phyloP scores from a whole-genome alignment of 306 rosid genomes.

The Lagenaria siceraria region DNA sequence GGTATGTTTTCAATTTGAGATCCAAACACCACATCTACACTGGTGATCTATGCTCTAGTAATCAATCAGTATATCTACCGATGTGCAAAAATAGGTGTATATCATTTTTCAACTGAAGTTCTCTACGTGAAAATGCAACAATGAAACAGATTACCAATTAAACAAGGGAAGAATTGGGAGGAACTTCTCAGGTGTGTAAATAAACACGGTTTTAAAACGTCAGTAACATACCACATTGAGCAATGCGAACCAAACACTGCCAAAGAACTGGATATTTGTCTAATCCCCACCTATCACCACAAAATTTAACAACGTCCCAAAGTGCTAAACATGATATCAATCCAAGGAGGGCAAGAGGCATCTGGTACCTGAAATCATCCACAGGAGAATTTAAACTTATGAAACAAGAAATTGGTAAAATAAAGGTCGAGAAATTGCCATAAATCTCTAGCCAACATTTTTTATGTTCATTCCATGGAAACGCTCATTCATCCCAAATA shows the following conservation, averaged over 20 bases:
- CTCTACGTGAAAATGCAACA: not conserved
- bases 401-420: not conserved
- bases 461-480: not conserved
- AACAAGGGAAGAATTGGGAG: not conserved
- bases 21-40: not conserved
- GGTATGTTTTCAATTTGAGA: not conserved
- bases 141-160: not conserved
- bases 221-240: conserved; percentile 57
- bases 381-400: not conserved
- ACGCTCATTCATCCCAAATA: not conserved
- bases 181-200: not conserved
- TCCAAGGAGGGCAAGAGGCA: conserved; percentile 81
- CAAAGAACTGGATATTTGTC: conserved; percentile 46
- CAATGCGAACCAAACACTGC: conserved; percentile 51
- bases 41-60: not conserved
- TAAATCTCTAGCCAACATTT: not conserved
- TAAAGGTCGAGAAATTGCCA: not conserved
- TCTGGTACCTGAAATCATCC: conserved; percentile 58
- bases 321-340: conserved; percentile 63
- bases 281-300: conserved; percentile 48
- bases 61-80: not conserved
- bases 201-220: not conserved
- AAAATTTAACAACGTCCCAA: conserved; percentile 74
- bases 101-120: not conserved
- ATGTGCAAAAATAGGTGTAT: not conserved